These are phyloP conservation scores for Silene noctiflora DNA, from an alignment of 179 eudicot species.

Conservation along the genomic window DNA sequence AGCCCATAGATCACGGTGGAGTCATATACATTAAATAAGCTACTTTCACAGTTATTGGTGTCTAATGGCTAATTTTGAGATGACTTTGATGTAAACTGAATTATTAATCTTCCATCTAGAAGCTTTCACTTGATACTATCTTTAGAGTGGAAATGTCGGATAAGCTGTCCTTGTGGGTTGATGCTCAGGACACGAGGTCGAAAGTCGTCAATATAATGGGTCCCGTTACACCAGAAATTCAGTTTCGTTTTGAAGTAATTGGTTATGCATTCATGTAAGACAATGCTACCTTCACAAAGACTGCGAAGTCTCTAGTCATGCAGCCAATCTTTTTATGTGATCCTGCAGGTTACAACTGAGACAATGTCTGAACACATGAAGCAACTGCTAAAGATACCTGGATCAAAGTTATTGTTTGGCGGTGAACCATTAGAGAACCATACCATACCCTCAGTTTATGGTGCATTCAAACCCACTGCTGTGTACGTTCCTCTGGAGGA, in stretches of 20 bases:
- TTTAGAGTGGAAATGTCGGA: too few species aligned
- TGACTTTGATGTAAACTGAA: neutral
- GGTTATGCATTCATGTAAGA: neutral
- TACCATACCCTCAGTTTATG: conserved; percentile 69
- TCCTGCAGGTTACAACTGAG: conserved; percentile 73
- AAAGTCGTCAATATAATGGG: neutral
- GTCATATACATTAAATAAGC: neutral
- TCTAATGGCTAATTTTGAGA: neutral
- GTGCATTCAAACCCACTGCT: conserved; percentile 92
- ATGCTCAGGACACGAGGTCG: neutral
- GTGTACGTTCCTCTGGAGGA: conserved; percentile 84
- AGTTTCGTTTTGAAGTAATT: neutral
- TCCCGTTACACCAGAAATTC: neutral
- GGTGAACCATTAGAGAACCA: conserved; percentile 83
- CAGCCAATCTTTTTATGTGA: neutral
- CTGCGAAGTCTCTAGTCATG: neutral
- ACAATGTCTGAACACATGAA: conserved; percentile 72
- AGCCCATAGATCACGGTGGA: neutral
- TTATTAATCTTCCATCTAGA: neutral
- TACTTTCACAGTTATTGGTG: neutral
- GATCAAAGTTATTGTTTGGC: conserved; percentile 79
- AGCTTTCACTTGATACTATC: neutral
- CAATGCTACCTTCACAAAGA: neutral
- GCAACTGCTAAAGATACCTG: conserved; percentile 73
- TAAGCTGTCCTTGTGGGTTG: neutral